phyloP scores from a whole-genome alignment of 208 protist species.

The Tritrichomonas musculus region DNA sequence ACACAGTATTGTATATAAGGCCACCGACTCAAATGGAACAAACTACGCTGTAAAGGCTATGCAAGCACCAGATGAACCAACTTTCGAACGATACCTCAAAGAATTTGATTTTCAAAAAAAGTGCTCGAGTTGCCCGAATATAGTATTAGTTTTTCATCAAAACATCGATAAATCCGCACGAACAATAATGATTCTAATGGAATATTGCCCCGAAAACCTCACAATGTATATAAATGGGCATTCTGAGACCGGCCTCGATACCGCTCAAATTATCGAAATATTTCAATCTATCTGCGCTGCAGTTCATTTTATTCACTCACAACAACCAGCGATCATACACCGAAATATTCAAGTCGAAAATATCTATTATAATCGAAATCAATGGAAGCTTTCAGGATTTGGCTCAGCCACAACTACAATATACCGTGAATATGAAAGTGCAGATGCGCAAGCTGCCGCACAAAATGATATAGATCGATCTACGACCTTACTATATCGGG shows the following conservation, averaged over 20 bases:
- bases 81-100: neutral
- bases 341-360: neutral
- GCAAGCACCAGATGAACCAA: neutral
- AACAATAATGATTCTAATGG: neutral
- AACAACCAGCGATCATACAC: neutral
- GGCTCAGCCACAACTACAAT: neutral
- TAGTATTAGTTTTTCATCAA: neutral
- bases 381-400: slow-evolving; percentile 22
- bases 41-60: neutral
- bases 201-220: neutral
- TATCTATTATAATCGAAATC: neutral
- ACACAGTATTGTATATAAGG: neutral
- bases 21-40: neutral
- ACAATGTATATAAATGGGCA: neutral
- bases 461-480: neutral
- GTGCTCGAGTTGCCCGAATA: neutral
- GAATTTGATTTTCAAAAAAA: neutral
- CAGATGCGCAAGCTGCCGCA: neutral
- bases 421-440: too few relatives aligned
- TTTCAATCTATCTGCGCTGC: neutral
- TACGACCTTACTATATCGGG: neutral
- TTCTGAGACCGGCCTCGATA: neutral
- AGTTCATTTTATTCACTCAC: neutral
- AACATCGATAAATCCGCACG: neutral
- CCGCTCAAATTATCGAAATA: neutral